Evolutionary conservation across 352 stramenopile species (phyloP), one percentile per base, ranked within the genome.

Genomic region (Aphanomyces cochlioides): DNA sequence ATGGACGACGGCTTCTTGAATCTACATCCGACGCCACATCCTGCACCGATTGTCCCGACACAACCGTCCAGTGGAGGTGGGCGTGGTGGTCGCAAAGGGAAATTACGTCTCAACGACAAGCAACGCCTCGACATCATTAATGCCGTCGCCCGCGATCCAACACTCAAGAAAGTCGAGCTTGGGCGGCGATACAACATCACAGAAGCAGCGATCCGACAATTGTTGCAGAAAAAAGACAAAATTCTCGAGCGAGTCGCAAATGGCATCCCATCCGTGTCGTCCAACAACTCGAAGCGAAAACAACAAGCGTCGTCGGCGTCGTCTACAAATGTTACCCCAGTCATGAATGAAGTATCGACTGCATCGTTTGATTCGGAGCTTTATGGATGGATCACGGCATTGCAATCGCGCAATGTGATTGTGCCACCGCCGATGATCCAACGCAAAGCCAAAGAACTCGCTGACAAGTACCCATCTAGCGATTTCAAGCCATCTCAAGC

Each of bases 101-200:
- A 67, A 34, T 34, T 67, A 36, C 85, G 87, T 4, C 77, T 93
- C 71, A 95, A 92, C 73, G 87, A 95, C 82, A 85, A 95, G 75
- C 81, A 95, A 77, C 87, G 87, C 75, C 93, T 95, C 75, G 43
- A 12, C 13, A 95, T 95, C 73, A 78, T 95, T 58, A 84, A 92
- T 70, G 87, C 87, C 65, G 75, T 92, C 38, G 79, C 85, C 65
- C 82, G 80, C 34, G 87, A 95, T 71, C 67, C 75, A 58, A 95
- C 93, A 75, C 84, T 93, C 34, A 95, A 95, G 77, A 95, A 95
- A 66, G 87, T 95, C 47, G 87, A 95, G 70, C 75, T 95, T 19
- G 87, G 85, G 21, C 90, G 91, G 72, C 84, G 81, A 41, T 95
- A 95, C 72, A 86, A 86, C 63, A 86, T 95, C 45, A 93, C 87